Evolutionary conservation across 2,329 filamentous ascomycete species (phyloP), one percentile per base, ranked within the genome.

Genomic region (Teratosphaeria pseudoeucalypti): DNA sequence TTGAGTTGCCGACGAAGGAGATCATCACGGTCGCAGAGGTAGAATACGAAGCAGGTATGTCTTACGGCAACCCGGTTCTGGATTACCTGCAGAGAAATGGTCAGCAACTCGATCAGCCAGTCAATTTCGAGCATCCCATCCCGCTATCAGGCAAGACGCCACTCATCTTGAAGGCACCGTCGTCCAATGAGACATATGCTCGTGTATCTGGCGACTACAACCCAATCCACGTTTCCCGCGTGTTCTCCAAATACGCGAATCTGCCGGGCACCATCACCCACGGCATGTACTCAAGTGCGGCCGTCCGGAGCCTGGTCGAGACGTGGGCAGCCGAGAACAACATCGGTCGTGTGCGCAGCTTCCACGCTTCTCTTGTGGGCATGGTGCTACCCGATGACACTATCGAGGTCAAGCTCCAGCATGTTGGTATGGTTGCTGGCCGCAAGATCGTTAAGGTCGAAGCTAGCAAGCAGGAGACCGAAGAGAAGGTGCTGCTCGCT

Each of bases 371-470:
- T 26, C 83, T 99, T 56, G 92, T 96, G n/a, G 94, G 94, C 65
- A 99, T 99, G 94, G 95, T 99, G 11, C 81, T 99, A 62, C 94
- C 94, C 58, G 95, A 97, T 67, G 95, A 99, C 71, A 88, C 92
- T 63, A 88, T 99, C 64, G 85, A 95, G 65, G 92, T 99, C 70
- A 95, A 91, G 78, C 83, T 99, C 57, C 90, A 96, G 79, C 94
- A 99, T 72, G 87, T 95, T 34, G 94, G 92, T 71, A 99, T 99
- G 94, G 89, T 99, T 62, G 87, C 90, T 70, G 94, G 94, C 71
- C 92, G 94, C 75, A 99, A 97, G 84, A 97, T 97, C 76, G 94
- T 99, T 82, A 97, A 96, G 81, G 90, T 99, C 56, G 94, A 97
- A 77, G 92, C 90, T 57, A 90, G 84, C 81, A 97, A 96, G 79